phyloP scores from a whole-genome alignment of 169 alveolate genomes.

The Babesia sp. region DNA sequence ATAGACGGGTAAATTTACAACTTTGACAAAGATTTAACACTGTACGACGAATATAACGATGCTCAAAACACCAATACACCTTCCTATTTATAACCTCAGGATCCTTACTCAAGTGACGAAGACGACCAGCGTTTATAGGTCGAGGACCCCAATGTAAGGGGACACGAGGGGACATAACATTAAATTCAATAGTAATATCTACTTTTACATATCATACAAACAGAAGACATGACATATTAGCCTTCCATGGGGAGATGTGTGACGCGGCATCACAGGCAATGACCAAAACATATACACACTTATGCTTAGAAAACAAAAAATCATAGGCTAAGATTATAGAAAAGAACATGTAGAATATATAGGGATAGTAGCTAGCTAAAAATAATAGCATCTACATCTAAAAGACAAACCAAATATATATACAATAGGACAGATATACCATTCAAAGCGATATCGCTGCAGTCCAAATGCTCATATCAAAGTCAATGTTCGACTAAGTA shows the following conservation, averaged over 20 bases:
- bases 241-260: conserved; percentile 17
- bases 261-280: too few relatives aligned
- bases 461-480: too few relatives aligned
- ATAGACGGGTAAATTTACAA: conserved; percentile 27
- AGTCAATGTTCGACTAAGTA: too few relatives aligned
- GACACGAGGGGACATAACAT: conserved; percentile 14
- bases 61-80: conserved; percentile 79
- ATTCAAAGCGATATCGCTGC: too few relatives aligned
- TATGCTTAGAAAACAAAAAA: not conserved
- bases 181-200: too few relatives aligned
- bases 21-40: conserved; percentile 58
- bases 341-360: too few relatives aligned
- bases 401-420: too few relatives aligned
- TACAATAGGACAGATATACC: too few relatives aligned
- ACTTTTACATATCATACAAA: too few relatives aligned
- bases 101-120: conserved; percentile 64
- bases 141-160: conserved; percentile 44
- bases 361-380: too few relatives aligned
- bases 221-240: not conserved
- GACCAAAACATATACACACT: conserved; percentile 9
- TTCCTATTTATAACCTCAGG: conserved; percentile 75
- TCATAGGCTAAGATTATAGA: too few relatives aligned
- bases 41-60: conserved; percentile 69
- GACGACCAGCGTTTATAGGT: conserved; percentile 33
- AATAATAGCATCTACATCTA: too few relatives aligned